phyloP scores from a whole-genome alignment of 176 grass and related monocot genomes.

The Sorghum bicolor region Sorghum_bicolor_NCBIv3 NC_012872.2:62497001-62497500 shows the following conservation, averaged over 20 bases:
- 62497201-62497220: constrained; percentile 76
- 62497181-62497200: background rate
- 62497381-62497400: background rate
- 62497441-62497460: constrained; percentile 16
- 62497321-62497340: constrained; percentile 58
- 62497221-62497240: constrained; percentile 71
- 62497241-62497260: constrained; percentile 71
- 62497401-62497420: constrained; percentile 15
- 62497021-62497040: background rate
- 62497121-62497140: constrained; percentile 41
- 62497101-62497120: constrained; percentile 51
- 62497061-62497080: constrained; percentile 51
- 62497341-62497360: constrained; percentile 22
- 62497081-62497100: constrained; percentile 82
- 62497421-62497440: background rate
- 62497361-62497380: background rate
- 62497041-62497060: constrained; percentile 5
- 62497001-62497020: background rate
- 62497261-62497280: constrained; percentile 65
- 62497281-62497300: constrained; percentile 72
- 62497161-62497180: constrained; percentile 24
- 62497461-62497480: background rate
- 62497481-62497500: background rate
- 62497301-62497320: constrained; percentile 81
- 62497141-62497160: constrained; percentile 47